Evolutionary conservation across 805 yeast species (phyloP), one percentile per base, ranked within the genome.

Genomic region (Hanseniaspora hatyaiensis): DNA sequence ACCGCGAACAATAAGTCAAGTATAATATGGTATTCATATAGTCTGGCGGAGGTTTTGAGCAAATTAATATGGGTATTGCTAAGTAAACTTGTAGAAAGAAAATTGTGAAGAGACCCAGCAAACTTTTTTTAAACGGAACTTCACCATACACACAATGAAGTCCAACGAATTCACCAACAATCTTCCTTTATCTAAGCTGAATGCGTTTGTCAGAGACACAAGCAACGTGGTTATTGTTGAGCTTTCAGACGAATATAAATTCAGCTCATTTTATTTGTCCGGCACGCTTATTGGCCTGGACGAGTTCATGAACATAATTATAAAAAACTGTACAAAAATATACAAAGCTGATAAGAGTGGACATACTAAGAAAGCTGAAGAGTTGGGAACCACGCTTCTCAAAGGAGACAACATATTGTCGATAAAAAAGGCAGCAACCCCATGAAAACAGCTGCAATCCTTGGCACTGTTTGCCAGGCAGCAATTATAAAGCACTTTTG

Each of bases 391-490:
- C 50, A 75, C 92, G 20, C 61, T 92, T 54, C 67, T 92, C 50
- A 92, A 92, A 63, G 98, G 99, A 3, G 99, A 92, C 60, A 92
- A 87, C 60, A 84, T 92, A 38, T 81, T 95, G 8, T 65, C 89
- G 50, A 81, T 92, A 28, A 63, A 71, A 8, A 50, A 63, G n/a
- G n/a, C n/a, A n/a, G n/a, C n/a, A n/a, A n/a, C n/a, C n/a, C n/a
- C n/a, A n/a, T n/a, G n/a, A n/a, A n/a, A n/a, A n/a, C n/a, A n/a
- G n/a, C n/a, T n/a, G n/a, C n/a, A n/a, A n/a, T n/a, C n/a, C n/a
- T n/a, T n/a, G n/a, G n/a, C n/a, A n/a, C n/a, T n/a, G n/a, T n/a
- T n/a, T n/a, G n/a, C n/a, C n/a, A n/a, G n/a, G n/a, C n/a, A n/a
- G n/a, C n/a, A n/a, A n/a, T n/a, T n/a, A n/a, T n/a, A n/a, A n/a